A percentile compares a stretch with the other conserved stretches of the same genome.
Evolutionary conservation across 2,329 filamentous ascomycete species (phyloP).

Genomic region (Xylariales sp.): DNA sequence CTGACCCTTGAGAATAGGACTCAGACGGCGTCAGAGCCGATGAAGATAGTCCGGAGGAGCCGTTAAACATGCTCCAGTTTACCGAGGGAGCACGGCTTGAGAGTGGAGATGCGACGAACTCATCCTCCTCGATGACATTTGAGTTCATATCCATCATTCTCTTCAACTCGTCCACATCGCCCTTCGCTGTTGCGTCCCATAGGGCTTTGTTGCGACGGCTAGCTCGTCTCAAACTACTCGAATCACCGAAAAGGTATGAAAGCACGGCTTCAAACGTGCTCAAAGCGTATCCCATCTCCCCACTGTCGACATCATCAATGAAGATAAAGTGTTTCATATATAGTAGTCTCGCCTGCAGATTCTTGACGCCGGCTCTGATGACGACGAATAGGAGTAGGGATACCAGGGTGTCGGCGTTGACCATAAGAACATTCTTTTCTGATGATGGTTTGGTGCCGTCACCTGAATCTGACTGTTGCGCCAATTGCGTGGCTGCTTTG

Average conservation of each 20-base stretch:
- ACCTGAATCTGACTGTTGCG: slow-evolving; percentile 59
- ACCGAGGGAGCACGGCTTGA: slow-evolving; percentile 60
- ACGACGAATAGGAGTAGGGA: slow-evolving; percentile 92
- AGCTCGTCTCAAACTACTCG: slow-evolving; percentile 81
- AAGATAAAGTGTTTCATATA: slow-evolving; percentile 99
- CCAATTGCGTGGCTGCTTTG: slow-evolving; percentile 81
- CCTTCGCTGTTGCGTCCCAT: slow-evolving; percentile 87
- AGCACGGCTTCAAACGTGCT: slow-evolving; percentile 97
- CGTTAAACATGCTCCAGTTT: slow-evolving; percentile 61
- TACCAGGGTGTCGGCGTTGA: slow-evolving; percentile 90
- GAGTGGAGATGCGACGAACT: slow-evolving; percentile 50
- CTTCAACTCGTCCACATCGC: slow-evolving; percentile 79
- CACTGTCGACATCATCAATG: slow-evolving; percentile 95
- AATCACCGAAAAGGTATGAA: slow-evolving; percentile 86
- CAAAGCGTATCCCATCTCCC: slow-evolving; percentile 94
- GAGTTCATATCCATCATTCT: slow-evolving; percentile 80
- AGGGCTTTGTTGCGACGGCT: slow-evolving; percentile 86
- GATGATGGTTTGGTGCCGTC: slow-evolving; percentile 52
- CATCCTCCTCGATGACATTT: slow-evolving; percentile 59
- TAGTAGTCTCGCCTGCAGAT: slow-evolving; percentile 87
- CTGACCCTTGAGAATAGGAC: slow-evolving; percentile 66
- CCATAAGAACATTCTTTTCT: slow-evolving; percentile 69
- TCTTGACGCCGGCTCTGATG: slow-evolving; percentile 87
- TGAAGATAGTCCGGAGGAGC: slow-evolving; percentile 57
- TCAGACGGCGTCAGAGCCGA: slow-evolving; percentile 58